Evolutionary conservation across 1,284 basidiomycete genomes (phyloP), one percentile per base, ranked within the genome.

Genomic region (Ustilago xerochloae): DNA sequence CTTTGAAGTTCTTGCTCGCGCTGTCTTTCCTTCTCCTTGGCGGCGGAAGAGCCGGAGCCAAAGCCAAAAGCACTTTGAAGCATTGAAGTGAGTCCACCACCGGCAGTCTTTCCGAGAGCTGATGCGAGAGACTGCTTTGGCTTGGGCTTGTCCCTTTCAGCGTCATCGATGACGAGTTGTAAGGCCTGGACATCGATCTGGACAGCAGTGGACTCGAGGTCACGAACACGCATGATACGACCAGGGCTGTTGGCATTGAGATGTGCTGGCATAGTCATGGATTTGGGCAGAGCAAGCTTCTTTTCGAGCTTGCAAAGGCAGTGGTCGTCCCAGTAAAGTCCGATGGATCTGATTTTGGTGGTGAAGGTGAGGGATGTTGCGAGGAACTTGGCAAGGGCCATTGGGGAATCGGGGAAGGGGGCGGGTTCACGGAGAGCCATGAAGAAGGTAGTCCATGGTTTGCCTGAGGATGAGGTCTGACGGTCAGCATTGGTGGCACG

Each of bases 351-450:
- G 6, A 99, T 88, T 63, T 91, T 88, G 16, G 89, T 88, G 90
- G 98, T 99, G 85, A 99, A 99, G 0, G 94, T 96, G 61, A 99
- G 90, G 0, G 93, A 94, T 1, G 94, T 96, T 18, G 91, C 89
- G 16, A 99, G 88, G 85, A 99, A 99, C 33, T 93, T 90, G 32
- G 91, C 90, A 69, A 97, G 90, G 77, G 95, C 93, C 63, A 96
- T 91, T 0, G 87, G 87, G 4, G 91, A 88, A 3, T 89, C 88
- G 10, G 95, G 94, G 48, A 97, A 91, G 0, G 93, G 90, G 0
- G 88, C 87, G 2, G 92, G 90, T 82, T 97, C 93, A 38, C 97
- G 89, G 1, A 98, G 88, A 3, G 88, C 87, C 92, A 99, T 96
- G 67, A 93, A 89, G 84, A 99, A 97, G 0, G 91, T 89, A 4